phyloP scores from a whole-genome alignment of 140 eudicot genomes.

The Senecio squalidus region DNA sequence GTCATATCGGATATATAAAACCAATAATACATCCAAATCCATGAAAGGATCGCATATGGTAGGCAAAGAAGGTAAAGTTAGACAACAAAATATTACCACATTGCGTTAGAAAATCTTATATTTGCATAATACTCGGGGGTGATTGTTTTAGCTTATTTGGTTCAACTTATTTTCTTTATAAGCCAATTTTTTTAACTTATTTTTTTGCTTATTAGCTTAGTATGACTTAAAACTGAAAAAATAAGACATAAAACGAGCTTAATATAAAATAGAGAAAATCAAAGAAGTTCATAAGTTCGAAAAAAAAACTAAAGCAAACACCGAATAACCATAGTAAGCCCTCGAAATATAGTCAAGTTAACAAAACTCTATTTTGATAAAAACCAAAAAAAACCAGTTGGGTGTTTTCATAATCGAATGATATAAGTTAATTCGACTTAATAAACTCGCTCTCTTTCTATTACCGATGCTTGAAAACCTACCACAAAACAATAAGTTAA shows the following conservation, averaged over 20 bases:
- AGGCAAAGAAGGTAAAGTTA: neutral
- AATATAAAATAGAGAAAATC: too few species aligned
- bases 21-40: too few species aligned
- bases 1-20: neutral
- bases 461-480: neutral
- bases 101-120: neutral
- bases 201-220: too few species aligned
- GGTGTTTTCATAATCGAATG: neutral
- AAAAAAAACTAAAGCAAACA: neutral
- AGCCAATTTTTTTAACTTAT: too few species aligned
- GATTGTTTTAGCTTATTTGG: too few species aligned
- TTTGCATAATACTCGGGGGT: too few species aligned
- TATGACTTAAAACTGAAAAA: too few species aligned
- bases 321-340: conserved; percentile 1
- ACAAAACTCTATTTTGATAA: too few species aligned
- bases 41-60: neutral
- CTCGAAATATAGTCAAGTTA: neutral
- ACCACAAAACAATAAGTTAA: neutral
- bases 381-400: neutral
- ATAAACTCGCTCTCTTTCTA: neutral
- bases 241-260: too few species aligned
- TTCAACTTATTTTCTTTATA: too few species aligned
- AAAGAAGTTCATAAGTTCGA: neutral
- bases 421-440: neutral
- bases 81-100: neutral